Base-by-base conservation (phyloP, 179 eudicot genomes). In the Silene vulgaris region DNA sequence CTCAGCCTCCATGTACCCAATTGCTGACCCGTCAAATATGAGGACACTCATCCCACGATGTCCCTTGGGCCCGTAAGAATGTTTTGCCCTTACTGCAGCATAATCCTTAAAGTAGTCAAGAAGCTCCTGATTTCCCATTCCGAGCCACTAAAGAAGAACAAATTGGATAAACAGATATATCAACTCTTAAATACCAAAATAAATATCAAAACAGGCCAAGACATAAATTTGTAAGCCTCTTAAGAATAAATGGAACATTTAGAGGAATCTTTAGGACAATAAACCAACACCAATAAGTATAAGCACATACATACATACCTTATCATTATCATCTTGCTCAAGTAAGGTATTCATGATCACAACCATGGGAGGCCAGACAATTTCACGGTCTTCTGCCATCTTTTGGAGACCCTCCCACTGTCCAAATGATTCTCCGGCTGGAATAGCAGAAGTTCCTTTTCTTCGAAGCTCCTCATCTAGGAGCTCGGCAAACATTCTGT, bases 351-450 rank as follows among this genome's bases (percentile, higher is more conserved):
- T 94, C 94, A 81, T 89, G 70, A 94, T 73, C 43, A 92, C 56
- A 67, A 90, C 97, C 94, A 92, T 94, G 2, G 98, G 94, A 17
- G 98, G 98, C 91, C 96, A 90, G 23, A 90, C 87, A 30, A 90
- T 87, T 11, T 85, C 86, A 63, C 77, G 87, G 57, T 87, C 91
- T 29, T 77, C 75, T 0, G 20, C 69, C 71, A 37, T 73, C 71
- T 78, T 67, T 56, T 80, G 78, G 75, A 84, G 78, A n/a, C 88
- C 90, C 65, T 81, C 85, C 89, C 92, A 87, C 19, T 85, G 85
- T 0, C 90, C 91, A 79, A 79, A 88, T 0, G 83, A 43, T 82
- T 88, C 94, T 3, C 97, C 97, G 28, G 88, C 80, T 50, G 89
- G 88, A n/a, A 79, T 65, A 14, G 80, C 87, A 9, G 96, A 82